Percentiles rank a stretch among this genome's conserved stretches.
Evolutionary conservation across 163 green algal species (phyloP).

Genomic region (Scenedesmus sp.): DNA sequence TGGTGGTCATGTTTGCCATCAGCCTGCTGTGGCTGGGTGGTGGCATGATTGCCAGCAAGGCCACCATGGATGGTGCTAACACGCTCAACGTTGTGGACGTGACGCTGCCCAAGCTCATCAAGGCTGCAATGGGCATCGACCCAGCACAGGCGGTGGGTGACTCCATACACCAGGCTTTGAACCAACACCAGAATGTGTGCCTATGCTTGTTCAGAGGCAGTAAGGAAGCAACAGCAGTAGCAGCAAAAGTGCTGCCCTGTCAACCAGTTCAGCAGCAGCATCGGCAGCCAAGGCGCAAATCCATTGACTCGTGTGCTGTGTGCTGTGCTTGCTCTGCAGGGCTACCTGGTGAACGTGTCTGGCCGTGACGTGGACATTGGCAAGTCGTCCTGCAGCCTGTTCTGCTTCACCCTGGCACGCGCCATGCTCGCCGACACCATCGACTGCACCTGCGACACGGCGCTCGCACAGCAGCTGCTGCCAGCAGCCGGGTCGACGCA

Average conservation of each 20-base stretch:
- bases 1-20: slow-evolving; percentile 46
- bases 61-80: slow-evolving; percentile 41
- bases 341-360: slow-evolving; percentile 41
- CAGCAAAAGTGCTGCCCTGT: no score
- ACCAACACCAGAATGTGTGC: not conserved
- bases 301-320: no score
- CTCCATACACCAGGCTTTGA: no score
- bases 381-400: slow-evolving; percentile 49
- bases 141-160: slow-evolving; percentile 20
- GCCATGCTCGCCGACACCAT: slow-evolving; percentile 52
- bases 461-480: slow-evolving; percentile 18
- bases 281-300: not conserved
- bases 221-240: not conserved
- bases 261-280: not conserved
- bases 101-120: slow-evolving; percentile 40
- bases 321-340: not conserved
- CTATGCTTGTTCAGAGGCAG: not conserved
- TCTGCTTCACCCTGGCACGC: slow-evolving; percentile 53
- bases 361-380: slow-evolving; percentile 50
- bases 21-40: slow-evolving; percentile 43
- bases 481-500: not conserved
- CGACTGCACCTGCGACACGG: slow-evolving; percentile 49
- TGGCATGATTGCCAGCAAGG: slow-evolving; percentile 40
- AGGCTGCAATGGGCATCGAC: slow-evolving; percentile 43
- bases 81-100: slow-evolving; percentile 46